Percentiles rank a stretch among this genome's conserved stretches.
phyloP scores from a whole-genome alignment of 2,329 filamentous ascomycete genomes.

The Hypoxylon sp. region DNA sequence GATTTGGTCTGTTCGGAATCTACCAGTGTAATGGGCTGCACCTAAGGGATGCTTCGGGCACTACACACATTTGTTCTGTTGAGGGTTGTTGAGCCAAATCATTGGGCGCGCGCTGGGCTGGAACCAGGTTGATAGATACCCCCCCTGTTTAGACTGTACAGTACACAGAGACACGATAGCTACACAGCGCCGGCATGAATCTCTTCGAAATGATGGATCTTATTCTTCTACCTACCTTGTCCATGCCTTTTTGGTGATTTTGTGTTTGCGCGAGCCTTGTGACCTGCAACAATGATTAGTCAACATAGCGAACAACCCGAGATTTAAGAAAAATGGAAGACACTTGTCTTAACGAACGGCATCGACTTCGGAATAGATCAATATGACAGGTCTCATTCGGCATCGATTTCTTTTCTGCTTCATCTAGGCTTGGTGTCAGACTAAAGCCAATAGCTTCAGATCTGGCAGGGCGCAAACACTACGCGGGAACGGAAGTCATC shows the following conservation, averaged over 20 bases:
- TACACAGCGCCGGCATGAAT: constrained; percentile 53
- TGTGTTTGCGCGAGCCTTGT: neutral
- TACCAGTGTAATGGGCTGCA: constrained; percentile 48
- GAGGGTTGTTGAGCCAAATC: constrained; percentile 52
- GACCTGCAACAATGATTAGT: constrained; percentile 22
- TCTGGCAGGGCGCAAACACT: constrained; percentile 22
- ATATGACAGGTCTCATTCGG: constrained; percentile 39
- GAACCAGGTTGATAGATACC: constrained; percentile 58
- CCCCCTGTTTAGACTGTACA: constrained; percentile 57
- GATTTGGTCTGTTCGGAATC: constrained; percentile 45
- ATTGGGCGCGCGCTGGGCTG: constrained; percentile 53
- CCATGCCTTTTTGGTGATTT: neutral
- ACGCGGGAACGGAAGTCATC: constrained; percentile 24
- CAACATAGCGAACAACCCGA: constrained; percentile 2
- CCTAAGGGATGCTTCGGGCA: constrained; percentile 45
- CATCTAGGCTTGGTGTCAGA: constrained; percentile 4
- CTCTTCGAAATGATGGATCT: constrained; percentile 51
- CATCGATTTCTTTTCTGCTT: constrained; percentile 12
- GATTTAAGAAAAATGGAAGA: neutral
- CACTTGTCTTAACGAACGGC: constrained; percentile 4
- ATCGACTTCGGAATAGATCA: constrained; percentile 24
- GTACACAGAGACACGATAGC: constrained; percentile 54
- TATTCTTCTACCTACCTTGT: constrained; percentile 35
- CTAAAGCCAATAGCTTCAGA: constrained; percentile 29
- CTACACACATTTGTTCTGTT: constrained; percentile 47